Conservation (phyloP, 169 alveolate genomes). For the Eimeria falciformis region DNA sequence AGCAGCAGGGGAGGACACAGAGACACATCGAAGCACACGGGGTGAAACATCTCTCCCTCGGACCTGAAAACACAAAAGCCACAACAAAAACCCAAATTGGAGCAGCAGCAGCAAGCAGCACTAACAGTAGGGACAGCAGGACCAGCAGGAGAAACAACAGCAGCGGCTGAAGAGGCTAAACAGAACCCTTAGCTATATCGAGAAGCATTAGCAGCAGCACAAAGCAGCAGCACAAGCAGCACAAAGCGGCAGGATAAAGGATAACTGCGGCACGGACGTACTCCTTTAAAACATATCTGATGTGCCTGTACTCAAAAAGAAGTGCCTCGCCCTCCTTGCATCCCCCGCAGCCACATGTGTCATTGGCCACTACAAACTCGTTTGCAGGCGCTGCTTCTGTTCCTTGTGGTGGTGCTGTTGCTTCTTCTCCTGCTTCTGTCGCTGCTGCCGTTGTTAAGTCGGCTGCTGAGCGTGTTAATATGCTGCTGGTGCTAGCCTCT, state of each 20-base stretch:
- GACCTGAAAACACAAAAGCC: background rate
- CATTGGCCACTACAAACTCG: background rate
- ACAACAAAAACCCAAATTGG: background rate
- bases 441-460: background rate
- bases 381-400: background rate
- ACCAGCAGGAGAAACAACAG: background rate
- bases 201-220: background rate
- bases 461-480: background rate
- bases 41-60: background rate
- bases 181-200: background rate
- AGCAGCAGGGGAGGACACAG: background rate
- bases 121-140: background rate
- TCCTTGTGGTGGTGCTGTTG: background rate
- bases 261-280: background rate
- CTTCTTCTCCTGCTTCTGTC: background rate
- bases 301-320: background rate
- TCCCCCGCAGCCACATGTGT: background rate
- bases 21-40: background rate
- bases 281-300: background rate
- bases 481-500: background rate
- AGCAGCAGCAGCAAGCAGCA: background rate
- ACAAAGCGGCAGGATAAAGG: background rate
- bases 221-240: background rate
- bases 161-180: background rate
- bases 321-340: background rate